A percentile compares a stretch with the other conserved stretches of the same genome.
These are phyloP conservation scores for Phytophthora pistaciae DNA, from an alignment of 352 stramenopile genomes.

Conservation along the genomic window DNA sequence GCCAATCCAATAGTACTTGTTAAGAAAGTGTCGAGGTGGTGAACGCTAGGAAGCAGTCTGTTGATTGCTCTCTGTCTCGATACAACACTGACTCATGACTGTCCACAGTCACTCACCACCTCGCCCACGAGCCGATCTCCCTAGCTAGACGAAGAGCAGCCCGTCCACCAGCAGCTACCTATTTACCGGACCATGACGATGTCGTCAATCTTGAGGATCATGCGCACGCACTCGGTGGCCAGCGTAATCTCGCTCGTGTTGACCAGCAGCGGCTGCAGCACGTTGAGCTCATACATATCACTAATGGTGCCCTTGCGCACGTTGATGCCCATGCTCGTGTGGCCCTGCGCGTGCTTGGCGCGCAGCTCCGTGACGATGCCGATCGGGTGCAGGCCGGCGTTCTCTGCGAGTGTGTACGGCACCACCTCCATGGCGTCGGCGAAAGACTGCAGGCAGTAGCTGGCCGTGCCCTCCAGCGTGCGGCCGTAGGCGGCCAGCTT, in stretches of 20 bases:
- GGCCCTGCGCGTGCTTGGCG: slow-evolving; percentile 94
- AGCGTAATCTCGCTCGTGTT: slow-evolving; percentile 98
- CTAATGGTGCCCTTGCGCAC: slow-evolving; percentile 96
- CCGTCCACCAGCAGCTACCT: slow-evolving; percentile 24
- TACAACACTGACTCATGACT: slow-evolving; percentile 4
- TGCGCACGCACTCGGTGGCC: slow-evolving; percentile 98
- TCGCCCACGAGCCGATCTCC: slow-evolving; percentile 5
- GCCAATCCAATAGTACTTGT: slow-evolving; percentile 40
- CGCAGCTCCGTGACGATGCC: slow-evolving; percentile 98
- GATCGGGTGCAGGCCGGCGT: slow-evolving; percentile 99
- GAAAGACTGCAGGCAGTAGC: slow-evolving; percentile 98
- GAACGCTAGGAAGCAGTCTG: slow-evolving; percentile 8
- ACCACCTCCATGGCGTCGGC: slow-evolving; percentile 98
- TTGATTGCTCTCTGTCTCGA: slow-evolving; percentile 11
- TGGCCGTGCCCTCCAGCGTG: slow-evolving; percentile 94
- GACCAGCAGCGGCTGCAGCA: slow-evolving; percentile 99
- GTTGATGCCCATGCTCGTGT: slow-evolving; percentile 96
- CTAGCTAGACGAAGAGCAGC: background rate
- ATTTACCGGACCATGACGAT: slow-evolving; percentile 96
- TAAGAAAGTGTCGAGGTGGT: slow-evolving; percentile 26
- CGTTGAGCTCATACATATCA: slow-evolving; percentile 99
- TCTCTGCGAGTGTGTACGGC: slow-evolving; percentile 99
- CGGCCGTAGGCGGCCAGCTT: slow-evolving; percentile 94
- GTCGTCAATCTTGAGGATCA: slow-evolving; percentile 99
- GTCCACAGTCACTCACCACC: slow-evolving; percentile 15